These are phyloP conservation scores for Chaetoceros tenuissimus DNA, from an alignment of 108 stramenopile genomes.

Conservation along the genomic window DNA sequence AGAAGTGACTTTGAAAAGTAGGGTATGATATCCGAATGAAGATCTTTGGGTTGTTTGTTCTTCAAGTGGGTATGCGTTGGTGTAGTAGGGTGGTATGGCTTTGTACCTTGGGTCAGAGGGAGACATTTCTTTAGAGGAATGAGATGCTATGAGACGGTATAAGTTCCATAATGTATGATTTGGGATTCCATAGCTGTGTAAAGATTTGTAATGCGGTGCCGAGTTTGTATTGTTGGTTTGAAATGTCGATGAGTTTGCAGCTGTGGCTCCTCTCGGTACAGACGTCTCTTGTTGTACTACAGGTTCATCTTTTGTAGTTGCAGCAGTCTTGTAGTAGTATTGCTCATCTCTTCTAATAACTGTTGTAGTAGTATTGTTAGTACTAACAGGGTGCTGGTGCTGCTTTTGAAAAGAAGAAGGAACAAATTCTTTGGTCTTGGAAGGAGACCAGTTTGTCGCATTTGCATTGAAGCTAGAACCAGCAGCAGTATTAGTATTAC, in stretches of 20 bases:
- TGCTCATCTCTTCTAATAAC: no score
- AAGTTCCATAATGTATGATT: constrained; percentile 47
- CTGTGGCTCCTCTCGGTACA: no score
- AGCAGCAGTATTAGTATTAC: constrained; percentile 14
- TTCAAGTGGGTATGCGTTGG: constrained; percentile 36
- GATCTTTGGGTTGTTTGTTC: constrained; percentile 27
- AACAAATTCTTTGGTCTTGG: not conserved
- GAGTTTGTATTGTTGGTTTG: constrained; percentile 12
- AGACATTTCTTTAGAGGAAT: constrained; percentile 50
- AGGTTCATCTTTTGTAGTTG: no score
- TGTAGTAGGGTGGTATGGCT: constrained; percentile 33
- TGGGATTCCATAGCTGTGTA: constrained; percentile 32
- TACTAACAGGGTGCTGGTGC: no score
- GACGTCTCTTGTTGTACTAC: no score
- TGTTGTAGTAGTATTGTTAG: no score
- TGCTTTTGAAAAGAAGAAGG: no score
- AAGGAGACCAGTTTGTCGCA: constrained; percentile 1
- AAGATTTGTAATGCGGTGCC: constrained; percentile 19
- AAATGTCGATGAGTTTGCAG: no score
- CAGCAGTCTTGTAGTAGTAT: no score
- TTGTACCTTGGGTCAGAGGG: constrained; percentile 53
- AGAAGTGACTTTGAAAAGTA: constrained; percentile 52
- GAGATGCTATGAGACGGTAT: constrained; percentile 51
- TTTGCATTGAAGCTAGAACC: not conserved
- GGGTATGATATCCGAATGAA: constrained; percentile 71